Base-by-base conservation (phyloP, 2,329 filamentous ascomycete species). In the Helotiales sp. region DNA sequence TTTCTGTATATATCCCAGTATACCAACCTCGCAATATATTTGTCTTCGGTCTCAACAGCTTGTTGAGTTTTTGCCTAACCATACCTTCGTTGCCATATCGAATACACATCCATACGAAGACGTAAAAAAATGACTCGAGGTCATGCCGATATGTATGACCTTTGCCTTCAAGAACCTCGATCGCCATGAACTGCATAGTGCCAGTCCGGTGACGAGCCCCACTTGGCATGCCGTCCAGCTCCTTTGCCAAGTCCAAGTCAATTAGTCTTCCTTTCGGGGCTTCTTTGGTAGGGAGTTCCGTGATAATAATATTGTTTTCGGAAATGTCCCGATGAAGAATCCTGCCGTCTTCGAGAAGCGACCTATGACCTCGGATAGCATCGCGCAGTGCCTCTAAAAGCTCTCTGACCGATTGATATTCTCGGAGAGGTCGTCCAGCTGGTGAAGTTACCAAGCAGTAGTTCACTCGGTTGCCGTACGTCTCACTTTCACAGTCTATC, bases 291-390 rank as follows among this genome's bases (percentile, higher is more conserved):
- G 46, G 0, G 30, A 30, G 12, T 44, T 63, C 15, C 1, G 48
- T 65, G 13, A 77, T 72, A 29, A 76, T 74, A 17, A 77, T 72
- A 49, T 75, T 76, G n/a, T 69, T 67, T 1, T 69, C 61, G 0
- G 70, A 76, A 13, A 77, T 70, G 34, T 76, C 70, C 30, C 63
- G 63, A 57, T 77, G 69, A 8, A 76, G 68, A 52, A 76, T 74
- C 49, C 49, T 65, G 10, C 69, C 67, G 5, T 70, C 54, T 0
- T 65, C 12, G 29, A 72, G 71, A 0, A 77, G 63, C 15, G 69
- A 73, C n/a, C 57, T 65, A 52, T 76, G 70, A n/a, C 66, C 73
- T 48, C 30, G 27, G 30, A 61, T 59, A 44, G 53, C 44, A 59
- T 61, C 30, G n/a, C 71, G 51, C 69, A 13, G 69, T 57, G 67